Base-by-base conservation (phyloP, 2,329 filamentous ascomycete genomes). In the Chaetomiaceae sp. region DNA sequence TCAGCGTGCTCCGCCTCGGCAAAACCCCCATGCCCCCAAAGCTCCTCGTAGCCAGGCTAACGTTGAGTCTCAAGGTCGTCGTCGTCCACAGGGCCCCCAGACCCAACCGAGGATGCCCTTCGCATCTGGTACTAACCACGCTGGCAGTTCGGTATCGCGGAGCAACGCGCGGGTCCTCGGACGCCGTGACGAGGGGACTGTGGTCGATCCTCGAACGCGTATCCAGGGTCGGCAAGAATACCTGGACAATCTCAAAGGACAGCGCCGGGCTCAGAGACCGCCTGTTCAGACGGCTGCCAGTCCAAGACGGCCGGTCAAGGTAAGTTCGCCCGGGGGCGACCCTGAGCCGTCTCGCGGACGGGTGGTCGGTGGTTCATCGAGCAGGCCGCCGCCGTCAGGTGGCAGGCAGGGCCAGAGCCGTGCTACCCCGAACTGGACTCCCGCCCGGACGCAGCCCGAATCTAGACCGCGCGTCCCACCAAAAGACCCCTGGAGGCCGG, bases 1-100 rank as follows among this genome's bases (percentile, higher is more conserved):
- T 9, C 20, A 11, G n/a, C 34, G 42, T 7, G 29, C 47, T 5
- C 55, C 51, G 8, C 47, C 43, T n/a, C 51, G 23, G n/a, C 51
- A 47, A 6, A 37, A 19, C n/a, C 34, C 15, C 4, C 3, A 20
- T 4, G 7, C 17, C 22, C 44, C 19, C 33, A 37, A 25, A 6
- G 3, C 7, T 20, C 20, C 42, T 37, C n/a, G 15, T 19, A n/a
- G 7, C 12, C 29, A 47, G 25, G 43, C 48, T 55, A 51, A 51
- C 48, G 15, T 8, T n/a, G 8, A 7, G 6, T 12, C 15, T 25
- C 37, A 5, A 55, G 47, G 37, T 12, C 29, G n/a, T 14, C 17
- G 14, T 1, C 23, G 15, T n/a, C n/a, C n/a, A 27, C 42, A 54
- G 29, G 46, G 20, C 7, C 19, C 27, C 4, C 52, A 20, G 17